A percentile compares a stretch with the other conserved stretches of the same genome.
Conservation (phyloP, 305 asterid genomes). For the Caryopteris hybrid region DNA sequence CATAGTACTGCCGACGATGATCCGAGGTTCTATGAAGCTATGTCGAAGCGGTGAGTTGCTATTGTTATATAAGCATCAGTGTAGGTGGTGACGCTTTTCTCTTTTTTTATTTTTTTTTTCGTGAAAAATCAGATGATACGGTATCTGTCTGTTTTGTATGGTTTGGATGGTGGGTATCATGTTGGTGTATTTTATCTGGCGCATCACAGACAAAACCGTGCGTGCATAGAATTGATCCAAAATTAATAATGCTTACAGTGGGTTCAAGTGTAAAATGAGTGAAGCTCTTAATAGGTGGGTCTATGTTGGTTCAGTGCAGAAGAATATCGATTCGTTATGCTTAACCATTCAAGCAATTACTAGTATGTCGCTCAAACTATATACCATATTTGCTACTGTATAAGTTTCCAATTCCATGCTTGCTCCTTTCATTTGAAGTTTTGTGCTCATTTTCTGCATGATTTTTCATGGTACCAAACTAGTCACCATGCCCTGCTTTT, state of each 20-base stretch:
- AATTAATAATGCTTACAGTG: not conserved
- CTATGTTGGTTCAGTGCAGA: not conserved
- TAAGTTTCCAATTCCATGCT: not conserved
- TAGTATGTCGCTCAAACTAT: too few species aligned
- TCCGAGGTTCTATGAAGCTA: constrained; percentile 50
- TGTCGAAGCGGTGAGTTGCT: constrained; percentile 42
- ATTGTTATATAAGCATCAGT: not conserved
- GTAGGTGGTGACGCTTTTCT: not conserved
- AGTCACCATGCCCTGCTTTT: not conserved
- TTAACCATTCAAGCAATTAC: not conserved
- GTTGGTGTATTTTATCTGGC: not conserved
- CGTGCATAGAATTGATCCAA: not conserved
- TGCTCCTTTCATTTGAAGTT: not conserved
- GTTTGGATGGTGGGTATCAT: not conserved
- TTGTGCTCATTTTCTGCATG: not conserved
- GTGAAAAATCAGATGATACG: not conserved
- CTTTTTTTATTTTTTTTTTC: not conserved
- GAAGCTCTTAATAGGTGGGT: not conserved
- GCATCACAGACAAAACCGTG: not conserved
- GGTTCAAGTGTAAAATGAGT: not conserved
- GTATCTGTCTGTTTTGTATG: not conserved
- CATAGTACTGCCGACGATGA: constrained; percentile 26
- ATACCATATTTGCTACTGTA: not conserved
- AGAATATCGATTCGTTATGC: not conserved
- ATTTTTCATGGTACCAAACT: not conserved